A percentile compares a stretch with the other conserved stretches of the same genome.
phyloP scores from a whole-genome alignment of 192 early-diverging fungal genomes.

The Spizellomyces sp. region DNA sequence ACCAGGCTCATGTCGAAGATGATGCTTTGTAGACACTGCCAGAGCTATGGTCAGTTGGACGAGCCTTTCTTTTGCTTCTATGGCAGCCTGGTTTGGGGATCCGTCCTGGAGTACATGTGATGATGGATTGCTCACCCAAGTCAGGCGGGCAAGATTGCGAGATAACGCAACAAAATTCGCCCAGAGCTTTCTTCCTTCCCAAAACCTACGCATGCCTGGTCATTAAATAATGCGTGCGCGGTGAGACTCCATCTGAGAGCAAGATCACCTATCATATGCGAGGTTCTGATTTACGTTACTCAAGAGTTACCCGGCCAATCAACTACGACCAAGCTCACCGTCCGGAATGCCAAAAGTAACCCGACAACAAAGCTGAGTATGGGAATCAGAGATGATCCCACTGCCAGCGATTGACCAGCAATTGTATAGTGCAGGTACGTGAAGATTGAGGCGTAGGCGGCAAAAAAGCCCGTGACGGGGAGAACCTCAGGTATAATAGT shows the following conservation, averaged over 20 bases:
- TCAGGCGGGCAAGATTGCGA: conserved; percentile 68
- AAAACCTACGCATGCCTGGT: conserved; percentile 52
- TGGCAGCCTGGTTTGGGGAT: conserved; percentile 1
- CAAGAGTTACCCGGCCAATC: too few relatives aligned
- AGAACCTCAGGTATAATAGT: conserved; percentile 1
- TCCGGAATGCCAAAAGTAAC: conserved; percentile 77
- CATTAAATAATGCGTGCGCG: conserved; percentile 12
- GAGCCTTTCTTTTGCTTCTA: conserved; percentile 55
- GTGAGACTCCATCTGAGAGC: too few relatives aligned
- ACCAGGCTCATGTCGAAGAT: conserved; percentile 71
- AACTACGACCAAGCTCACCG: conserved; percentile 8
- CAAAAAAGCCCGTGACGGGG: conserved; percentile 7
- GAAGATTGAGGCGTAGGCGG: not conserved
- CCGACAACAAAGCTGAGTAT: conserved; percentile 35
- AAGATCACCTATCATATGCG: too few relatives aligned
- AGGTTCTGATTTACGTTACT: too few relatives aligned
- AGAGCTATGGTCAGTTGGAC: conserved; percentile 72
- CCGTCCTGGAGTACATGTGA: not conserved
- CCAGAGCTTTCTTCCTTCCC: conserved; percentile 85
- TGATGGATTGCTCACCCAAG: conserved; percentile 55
- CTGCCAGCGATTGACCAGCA: not conserved
- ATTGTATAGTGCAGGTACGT: conserved; percentile 1
- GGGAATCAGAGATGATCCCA: conserved; percentile 19
- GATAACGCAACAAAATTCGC: conserved; percentile 60
- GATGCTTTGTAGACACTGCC: conserved; percentile 72